A percentile compares a stretch with the other conserved stretches of the same genome.
Evolutionary conservation across 2,329 filamentous ascomycete genomes (phyloP).

Genomic region (Chlorencoelia australis): DNA sequence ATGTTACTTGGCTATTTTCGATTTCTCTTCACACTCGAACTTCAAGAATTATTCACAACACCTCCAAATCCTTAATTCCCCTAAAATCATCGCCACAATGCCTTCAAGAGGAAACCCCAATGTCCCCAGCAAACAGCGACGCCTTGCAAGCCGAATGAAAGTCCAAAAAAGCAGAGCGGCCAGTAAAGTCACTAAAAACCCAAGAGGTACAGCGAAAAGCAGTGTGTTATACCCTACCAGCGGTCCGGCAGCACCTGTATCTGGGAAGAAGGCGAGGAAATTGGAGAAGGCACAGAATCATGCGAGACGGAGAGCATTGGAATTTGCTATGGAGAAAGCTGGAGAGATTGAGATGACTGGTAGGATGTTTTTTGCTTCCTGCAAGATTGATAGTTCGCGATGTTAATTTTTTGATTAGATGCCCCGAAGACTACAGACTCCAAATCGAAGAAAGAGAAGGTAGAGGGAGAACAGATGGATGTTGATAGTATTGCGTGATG

Average conservation of each 20-base stretch:
- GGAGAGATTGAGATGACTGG: constrained; percentile 28
- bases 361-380: constrained; percentile 6
- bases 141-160: constrained; percentile 23
- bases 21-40: constrained; percentile 1
- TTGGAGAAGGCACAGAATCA: constrained; percentile 25
- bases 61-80: background rate
- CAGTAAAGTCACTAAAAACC: constrained; percentile 23
- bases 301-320: constrained; percentile 24
- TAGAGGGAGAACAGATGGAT: constrained; percentile 4
- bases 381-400: background rate
- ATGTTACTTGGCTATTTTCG: background rate
- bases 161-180: constrained; percentile 23
- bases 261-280: constrained; percentile 27
- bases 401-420: constrained; percentile 1
- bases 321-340: constrained; percentile 24
- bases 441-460: background rate
- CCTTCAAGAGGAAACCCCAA: constrained; percentile 28
- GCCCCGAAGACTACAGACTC: constrained; percentile 3
- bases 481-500: constrained; percentile 4
- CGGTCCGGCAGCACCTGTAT: constrained; percentile 24
- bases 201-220: constrained; percentile 23
- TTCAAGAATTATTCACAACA: background rate
- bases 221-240: constrained; percentile 25
- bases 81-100: too few species aligned
- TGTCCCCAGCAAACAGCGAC: constrained; percentile 26